phyloP scores from a whole-genome alignment of 768 basidiomycete genomes.

The Rhizopogon vesiculosus region DNA sequence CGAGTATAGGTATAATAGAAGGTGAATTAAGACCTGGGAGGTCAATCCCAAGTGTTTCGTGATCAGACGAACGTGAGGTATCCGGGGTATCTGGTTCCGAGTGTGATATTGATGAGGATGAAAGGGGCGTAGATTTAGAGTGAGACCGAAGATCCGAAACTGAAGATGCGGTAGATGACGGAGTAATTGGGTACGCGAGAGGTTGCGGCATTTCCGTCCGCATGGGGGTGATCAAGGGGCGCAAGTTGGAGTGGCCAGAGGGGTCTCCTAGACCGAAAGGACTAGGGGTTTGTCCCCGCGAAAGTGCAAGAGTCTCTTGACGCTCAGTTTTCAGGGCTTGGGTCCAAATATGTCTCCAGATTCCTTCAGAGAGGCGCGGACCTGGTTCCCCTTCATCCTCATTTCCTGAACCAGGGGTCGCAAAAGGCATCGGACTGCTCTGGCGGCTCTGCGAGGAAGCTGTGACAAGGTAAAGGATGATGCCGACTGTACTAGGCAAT shows the following conservation, averaged over 20 bases:
- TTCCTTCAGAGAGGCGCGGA: constrained; percentile 80
- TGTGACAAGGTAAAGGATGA: constrained; percentile 77
- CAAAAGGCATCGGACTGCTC: constrained; percentile 12
- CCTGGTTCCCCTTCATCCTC: constrained; percentile 54
- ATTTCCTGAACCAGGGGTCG: constrained; percentile 15
- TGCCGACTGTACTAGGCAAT: constrained; percentile 78
- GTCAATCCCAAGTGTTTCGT: constrained; percentile 46
- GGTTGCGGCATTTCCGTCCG: constrained; percentile 31
- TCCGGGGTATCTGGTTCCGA: constrained; percentile 52
- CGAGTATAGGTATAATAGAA: constrained; percentile 77
- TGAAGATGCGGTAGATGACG: constrained; percentile 44
- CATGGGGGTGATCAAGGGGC: constrained; percentile 44
- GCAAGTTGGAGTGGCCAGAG: constrained; percentile 28
- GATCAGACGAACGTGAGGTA: constrained; percentile 37
- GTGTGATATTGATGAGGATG: constrained; percentile 35
- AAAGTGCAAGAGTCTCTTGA: constrained; percentile 30
- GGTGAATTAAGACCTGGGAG: constrained; percentile 62
- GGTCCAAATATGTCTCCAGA: constrained; percentile 85
- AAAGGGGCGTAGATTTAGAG: constrained; percentile 44
- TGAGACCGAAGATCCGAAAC: constrained; percentile 43
- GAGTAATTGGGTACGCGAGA: constrained; percentile 26
- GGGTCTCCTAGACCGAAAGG: constrained; percentile 41
- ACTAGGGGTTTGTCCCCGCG: constrained; percentile 32
- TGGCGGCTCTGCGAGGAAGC: constrained; percentile 20
- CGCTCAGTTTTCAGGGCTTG: constrained; percentile 65